Evolutionary conservation across 2,329 filamentous ascomycete species (phyloP).

Genomic region (Alternaria sp.): DNA sequence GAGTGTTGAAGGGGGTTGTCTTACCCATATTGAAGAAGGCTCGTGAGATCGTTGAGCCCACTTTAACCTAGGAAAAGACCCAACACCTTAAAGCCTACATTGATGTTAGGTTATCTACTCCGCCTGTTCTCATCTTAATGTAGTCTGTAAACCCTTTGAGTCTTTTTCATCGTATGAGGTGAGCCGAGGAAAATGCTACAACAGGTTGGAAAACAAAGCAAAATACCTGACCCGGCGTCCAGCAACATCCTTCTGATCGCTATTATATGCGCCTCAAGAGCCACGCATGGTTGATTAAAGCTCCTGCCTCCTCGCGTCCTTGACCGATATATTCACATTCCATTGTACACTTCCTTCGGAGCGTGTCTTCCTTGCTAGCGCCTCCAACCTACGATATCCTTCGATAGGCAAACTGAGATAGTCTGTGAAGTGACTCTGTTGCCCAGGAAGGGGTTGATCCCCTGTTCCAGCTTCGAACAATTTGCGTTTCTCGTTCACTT

Average conservation of each 20-base stretch:
- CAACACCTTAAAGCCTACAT: neutral
- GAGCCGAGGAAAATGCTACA: too few relatives aligned
- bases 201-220: neutral
- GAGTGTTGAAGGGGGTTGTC: neutral
- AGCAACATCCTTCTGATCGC: neutral
- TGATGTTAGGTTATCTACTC: neutral
- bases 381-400: neutral
- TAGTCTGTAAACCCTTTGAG: too few relatives aligned
- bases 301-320: too few relatives aligned
- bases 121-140: neutral
- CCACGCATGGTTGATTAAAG: too few relatives aligned
- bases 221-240: rapidly evolving
- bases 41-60: too few relatives aligned
- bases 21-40: neutral
- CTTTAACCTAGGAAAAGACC: too few relatives aligned
- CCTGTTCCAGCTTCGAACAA: neutral
- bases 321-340: too few relatives aligned
- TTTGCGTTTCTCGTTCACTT: neutral
- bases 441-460: rapidly evolving
- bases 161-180: too few relatives aligned
- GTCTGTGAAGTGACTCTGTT: neutral
- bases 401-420: neutral
- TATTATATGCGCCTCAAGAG: neutral
- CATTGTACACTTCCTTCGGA: neutral
- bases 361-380: neutral